These are phyloP conservation scores for Candida xiaguanensis DNA, from an alignment of 805 yeast genomes.

Conservation along the genomic window DNA sequence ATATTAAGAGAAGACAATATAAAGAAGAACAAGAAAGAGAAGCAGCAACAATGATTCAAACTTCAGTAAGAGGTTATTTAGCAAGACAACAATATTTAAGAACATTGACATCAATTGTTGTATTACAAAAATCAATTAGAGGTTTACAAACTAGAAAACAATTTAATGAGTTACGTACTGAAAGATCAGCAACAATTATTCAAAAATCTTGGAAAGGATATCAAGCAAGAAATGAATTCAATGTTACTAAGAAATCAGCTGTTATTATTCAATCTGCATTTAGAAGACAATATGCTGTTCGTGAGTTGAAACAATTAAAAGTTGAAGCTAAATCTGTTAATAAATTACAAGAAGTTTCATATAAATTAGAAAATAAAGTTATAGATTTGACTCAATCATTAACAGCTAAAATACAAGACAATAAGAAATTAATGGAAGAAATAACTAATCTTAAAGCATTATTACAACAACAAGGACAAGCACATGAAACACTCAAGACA, in stretches of 20 bases:
- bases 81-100: conserved; percentile 39
- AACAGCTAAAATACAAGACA: conserved; percentile 76
- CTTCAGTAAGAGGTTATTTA: conserved; percentile 52
- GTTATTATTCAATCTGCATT: conserved; percentile 72
- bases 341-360: conserved; percentile 87
- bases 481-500: conserved; percentile 51
- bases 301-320: conserved; percentile 59
- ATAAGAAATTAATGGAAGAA: conserved; percentile 64
- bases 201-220: conserved; percentile 75
- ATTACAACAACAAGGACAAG: conserved; percentile 51
- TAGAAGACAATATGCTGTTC: conserved; percentile 72
- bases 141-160: conserved; percentile 54
- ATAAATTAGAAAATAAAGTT: conserved; percentile 94
- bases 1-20: conserved; percentile 50
- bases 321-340: conserved; percentile 91
- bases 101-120: conserved; percentile 35
- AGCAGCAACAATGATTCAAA: conserved; percentile 73
- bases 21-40: conserved; percentile 51
- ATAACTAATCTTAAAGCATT: conserved; percentile 44
- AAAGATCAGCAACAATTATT: conserved; percentile 62
- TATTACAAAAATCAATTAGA: conserved; percentile 46
- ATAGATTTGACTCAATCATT: conserved; percentile 87
- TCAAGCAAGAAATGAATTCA: conserved; percentile 52
- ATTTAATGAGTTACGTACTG: conserved; percentile 46
- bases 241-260: conserved; percentile 49